Base-by-base conservation (phyloP, 1,284 basidiomycete species). In the Moesziomyces sp. region DNA sequence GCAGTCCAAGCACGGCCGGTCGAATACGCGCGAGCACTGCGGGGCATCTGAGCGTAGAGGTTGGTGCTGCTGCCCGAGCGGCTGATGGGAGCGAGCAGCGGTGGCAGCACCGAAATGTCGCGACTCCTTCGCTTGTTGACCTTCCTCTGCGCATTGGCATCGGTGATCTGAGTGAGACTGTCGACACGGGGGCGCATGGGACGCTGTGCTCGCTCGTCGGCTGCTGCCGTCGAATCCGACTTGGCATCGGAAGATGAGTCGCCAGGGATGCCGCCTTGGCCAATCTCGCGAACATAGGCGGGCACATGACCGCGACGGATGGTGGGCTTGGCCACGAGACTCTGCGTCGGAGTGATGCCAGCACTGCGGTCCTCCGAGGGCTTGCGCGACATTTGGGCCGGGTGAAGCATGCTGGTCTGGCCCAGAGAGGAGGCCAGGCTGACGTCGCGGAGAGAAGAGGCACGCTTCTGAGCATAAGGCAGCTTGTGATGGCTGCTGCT, bases 281-380 rank as follows among this genome's bases (percentile, higher is more conserved):
- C 77, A 38, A 79, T 72, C 70, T 79, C 79, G 35, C 60, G 56
- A 10, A 78, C 76, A 45, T 64, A 80, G 24, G 77, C 75, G 18
- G 79, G 79, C 2, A 80, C 76, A 35, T 62, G 60, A 6, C 79
- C 79, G 14, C 79, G 63, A n/a, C 67, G 72, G 14, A 68, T 77
- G 18, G 63, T 74, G 8, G 79, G 79, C 46, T 70, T 77, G 45
- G 74, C 64, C 0, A 78, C 61, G 18, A 74, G 60, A 26, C 72
- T 77, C 54, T 77, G 75, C 19, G 75, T 77, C 2, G 75, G 75
- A 0, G 75, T 77, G 42, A 68, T 61, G n/a, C 58, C 74, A 19
- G 64, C 64, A 30, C 52, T 63, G 42, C 59, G 69, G 35, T 62
- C 71, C 4, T 57, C 51, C 19, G 56, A 52, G 0, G 35, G 5